Evolutionary conservation across 1,284 basidiomycete species (phyloP).

Genomic region (Rhodofomes roseus): DNA sequence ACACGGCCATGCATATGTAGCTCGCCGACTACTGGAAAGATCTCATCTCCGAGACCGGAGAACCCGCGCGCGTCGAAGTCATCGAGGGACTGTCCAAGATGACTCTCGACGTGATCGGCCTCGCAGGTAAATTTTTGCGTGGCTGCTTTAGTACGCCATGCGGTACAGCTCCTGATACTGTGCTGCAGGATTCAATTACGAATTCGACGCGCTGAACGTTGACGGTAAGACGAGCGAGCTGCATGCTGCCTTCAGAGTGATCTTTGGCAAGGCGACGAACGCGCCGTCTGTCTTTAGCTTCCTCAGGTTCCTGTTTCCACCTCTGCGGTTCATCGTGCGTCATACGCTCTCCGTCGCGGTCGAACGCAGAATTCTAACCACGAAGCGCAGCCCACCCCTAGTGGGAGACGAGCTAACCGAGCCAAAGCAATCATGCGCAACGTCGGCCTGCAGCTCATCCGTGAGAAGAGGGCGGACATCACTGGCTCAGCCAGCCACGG

Average conservation of each 20-base stretch:
- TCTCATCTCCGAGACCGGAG: conserved; percentile 7
- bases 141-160: no score
- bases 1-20: conserved; percentile 12
- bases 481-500: conserved; percentile 1
- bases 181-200: conserved; percentile 39
- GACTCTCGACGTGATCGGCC: conserved; percentile 50
- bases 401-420: conserved; percentile 13
- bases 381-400: conserved; percentile 13
- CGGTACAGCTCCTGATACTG: no score
- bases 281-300: conserved; percentile 26
- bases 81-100: conserved; percentile 37
- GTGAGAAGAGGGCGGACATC: conserved; percentile 36
- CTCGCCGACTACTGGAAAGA: conserved; percentile 26
- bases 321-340: conserved; percentile 41
- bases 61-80: conserved; percentile 33
- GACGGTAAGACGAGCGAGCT: conserved; percentile 40
- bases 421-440: conserved; percentile 28
- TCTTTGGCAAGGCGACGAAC: conserved; percentile 32
- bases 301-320: conserved; percentile 35
- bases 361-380: not conserved
- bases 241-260: conserved; percentile 40
- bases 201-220: conserved; percentile 47
- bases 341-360: not conserved
- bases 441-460: conserved; percentile 36
- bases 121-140: conserved; percentile 43